phyloP scores from a whole-genome alignment of 1,284 basidiomycete species.

The Cyathus olla region DNA sequence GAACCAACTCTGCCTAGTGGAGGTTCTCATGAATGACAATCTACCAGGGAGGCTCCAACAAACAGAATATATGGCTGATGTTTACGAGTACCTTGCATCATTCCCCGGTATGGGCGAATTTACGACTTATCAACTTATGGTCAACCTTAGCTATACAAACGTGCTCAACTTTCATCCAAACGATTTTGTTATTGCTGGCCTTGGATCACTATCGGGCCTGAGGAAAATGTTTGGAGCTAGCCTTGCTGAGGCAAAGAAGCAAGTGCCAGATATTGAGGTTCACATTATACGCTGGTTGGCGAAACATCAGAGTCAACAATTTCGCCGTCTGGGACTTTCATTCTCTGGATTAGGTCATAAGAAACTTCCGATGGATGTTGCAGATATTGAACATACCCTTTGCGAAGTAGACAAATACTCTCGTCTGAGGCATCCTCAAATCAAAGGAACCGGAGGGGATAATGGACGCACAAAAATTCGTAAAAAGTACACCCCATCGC shows the following conservation, averaged over 20 bases:
- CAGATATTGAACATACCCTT: slow-evolving; percentile 74
- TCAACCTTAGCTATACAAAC: slow-evolving; percentile 65
- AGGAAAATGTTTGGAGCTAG: slow-evolving; percentile 59
- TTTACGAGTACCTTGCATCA: slow-evolving; percentile 63
- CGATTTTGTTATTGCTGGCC: slow-evolving; percentile 72
- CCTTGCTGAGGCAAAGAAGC: slow-evolving; percentile 36
- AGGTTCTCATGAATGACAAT: slow-evolving; percentile 64
- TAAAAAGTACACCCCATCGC: slow-evolving; percentile 41
- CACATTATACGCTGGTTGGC: slow-evolving; percentile 70
- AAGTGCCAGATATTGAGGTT: slow-evolving; percentile 51
- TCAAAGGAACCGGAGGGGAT: slow-evolving; percentile 38
- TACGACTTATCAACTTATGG: slow-evolving; percentile 65
- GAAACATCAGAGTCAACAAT: slow-evolving; percentile 63
- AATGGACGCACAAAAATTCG: slow-evolving; percentile 33
- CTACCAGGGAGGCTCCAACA: slow-evolving; percentile 53
- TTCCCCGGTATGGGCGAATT: slow-evolving; percentile 74
- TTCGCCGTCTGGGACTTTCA: slow-evolving; percentile 58
- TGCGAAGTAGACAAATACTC: slow-evolving; percentile 79
- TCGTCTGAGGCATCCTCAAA: slow-evolving; percentile 53
- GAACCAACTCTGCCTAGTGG: slow-evolving; percentile 67
- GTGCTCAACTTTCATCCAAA: slow-evolving; percentile 66
- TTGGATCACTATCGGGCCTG: slow-evolving; percentile 67
- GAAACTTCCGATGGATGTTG: slow-evolving; percentile 58
- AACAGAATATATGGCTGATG: slow-evolving; percentile 60
- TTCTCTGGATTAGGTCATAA: slow-evolving; percentile 60